A percentile compares a stretch with the other conserved stretches of the same genome.
Conservation (phyloP, 331 rosid species). For the Quercus tomentella region DNA sequence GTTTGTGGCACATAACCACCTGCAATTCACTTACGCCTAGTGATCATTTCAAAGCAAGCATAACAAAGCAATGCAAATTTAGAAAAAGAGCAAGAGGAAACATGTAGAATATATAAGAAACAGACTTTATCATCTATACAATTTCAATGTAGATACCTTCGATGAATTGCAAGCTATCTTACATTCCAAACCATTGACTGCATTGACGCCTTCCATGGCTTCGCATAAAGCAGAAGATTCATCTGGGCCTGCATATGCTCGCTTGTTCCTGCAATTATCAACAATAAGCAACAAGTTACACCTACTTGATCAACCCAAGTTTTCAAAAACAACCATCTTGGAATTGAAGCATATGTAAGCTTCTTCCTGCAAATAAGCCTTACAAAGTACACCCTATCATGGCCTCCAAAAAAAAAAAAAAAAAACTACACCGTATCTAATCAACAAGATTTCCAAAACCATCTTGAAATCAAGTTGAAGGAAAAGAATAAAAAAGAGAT, state of each 20-base stretch:
- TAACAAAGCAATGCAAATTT: background rate
- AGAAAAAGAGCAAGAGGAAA: background rate
- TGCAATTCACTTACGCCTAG: background rate
- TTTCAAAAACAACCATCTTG: too few relatives aligned
- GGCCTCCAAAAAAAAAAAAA: background rate
- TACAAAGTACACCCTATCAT: background rate
- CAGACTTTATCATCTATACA: background rate
- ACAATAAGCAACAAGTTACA: slow-evolving; percentile 13
- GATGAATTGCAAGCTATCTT: slow-evolving; percentile 93
- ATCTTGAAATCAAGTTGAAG: background rate
- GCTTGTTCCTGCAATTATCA: slow-evolving; percentile 61
- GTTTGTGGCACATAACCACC: background rate
- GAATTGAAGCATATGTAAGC: too few relatives aligned
- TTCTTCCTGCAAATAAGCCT: too few relatives aligned
- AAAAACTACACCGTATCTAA: slow-evolving; percentile 2
- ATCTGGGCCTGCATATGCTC: slow-evolving; percentile 43
- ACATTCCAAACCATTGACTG: slow-evolving; percentile 91
- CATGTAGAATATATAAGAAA: background rate
- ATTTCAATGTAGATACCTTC: slow-evolving; percentile 49
- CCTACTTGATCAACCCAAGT: too few relatives aligned
- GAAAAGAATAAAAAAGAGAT: too few relatives aligned
- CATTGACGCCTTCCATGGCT: slow-evolving; percentile 74
- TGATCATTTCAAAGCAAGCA: background rate
- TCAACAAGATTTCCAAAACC: background rate
- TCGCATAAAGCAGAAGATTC: slow-evolving; percentile 56